A percentile compares a stretch with the other conserved stretches of the same genome.
Conservation (phyloP, 1,139 yeast genomes). For the Candida glucosophila region DNA sequence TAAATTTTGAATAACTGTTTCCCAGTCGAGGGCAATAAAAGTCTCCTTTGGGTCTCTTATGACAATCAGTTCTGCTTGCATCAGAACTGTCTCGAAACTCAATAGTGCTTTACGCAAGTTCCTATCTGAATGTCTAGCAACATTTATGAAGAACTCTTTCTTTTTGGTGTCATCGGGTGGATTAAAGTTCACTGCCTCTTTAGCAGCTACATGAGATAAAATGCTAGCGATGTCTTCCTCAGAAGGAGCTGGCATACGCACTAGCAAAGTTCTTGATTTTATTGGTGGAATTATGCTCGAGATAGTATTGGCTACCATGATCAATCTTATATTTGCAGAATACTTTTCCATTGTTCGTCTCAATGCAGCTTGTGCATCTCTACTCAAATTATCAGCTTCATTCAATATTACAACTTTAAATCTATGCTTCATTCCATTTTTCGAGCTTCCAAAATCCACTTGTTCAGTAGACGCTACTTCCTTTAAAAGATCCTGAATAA, state of each 20-base stretch:
- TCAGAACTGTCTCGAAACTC: constrained; percentile 75
- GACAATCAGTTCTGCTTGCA: constrained; percentile 54
- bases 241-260: constrained; percentile 81
- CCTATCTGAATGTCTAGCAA: constrained; percentile 53
- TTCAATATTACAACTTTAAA: constrained; percentile 90
- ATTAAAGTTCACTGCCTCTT: constrained; percentile 45
- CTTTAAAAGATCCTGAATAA: constrained; percentile 85
- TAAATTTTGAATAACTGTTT: constrained; percentile 57
- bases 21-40: constrained; percentile 71
- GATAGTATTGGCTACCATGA: constrained; percentile 80
- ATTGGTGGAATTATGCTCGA: constrained; percentile 92
- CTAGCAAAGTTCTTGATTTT: constrained; percentile 79
- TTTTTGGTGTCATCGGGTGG: constrained; percentile 27
- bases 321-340: constrained; percentile 75
- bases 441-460: constrained; percentile 56
- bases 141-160: constrained; percentile 32
- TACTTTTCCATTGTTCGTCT: constrained; percentile 98
- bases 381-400: constrained; percentile 84
- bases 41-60: constrained; percentile 17
- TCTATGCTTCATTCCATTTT: constrained; percentile 44
- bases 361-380: constrained; percentile 97
- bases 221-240: constrained; percentile 46
- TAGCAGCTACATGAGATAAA: constrained; percentile 44
- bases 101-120: constrained; percentile 74
- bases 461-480: constrained; percentile 95